Conservation (phyloP, 306 rosid genomes). For the Acacia crassicarpa region DNA sequence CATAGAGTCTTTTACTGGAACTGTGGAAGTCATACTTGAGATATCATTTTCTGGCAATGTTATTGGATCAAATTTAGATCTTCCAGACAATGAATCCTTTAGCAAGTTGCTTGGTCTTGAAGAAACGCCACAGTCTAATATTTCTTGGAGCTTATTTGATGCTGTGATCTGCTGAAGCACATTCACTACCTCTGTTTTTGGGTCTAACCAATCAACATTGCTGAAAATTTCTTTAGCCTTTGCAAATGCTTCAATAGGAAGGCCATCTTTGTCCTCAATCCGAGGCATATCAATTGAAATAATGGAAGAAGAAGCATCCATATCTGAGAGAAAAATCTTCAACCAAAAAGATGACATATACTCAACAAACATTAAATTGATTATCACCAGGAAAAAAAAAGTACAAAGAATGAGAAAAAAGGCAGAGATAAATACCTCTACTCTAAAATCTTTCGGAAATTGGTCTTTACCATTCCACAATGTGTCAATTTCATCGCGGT, state of each 20-base stretch:
- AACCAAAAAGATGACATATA: conserved; percentile 43
- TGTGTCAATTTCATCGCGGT: conserved; percentile 86
- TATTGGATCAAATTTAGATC: conserved; percentile 28
- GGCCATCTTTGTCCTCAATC: conserved; percentile 84
- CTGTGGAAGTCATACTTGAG: conserved; percentile 14
- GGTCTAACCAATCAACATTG: conserved; percentile 81
- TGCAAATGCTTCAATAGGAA: conserved; percentile 91
- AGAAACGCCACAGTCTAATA: conserved; percentile 43
- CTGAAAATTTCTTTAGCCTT: conserved; percentile 90
- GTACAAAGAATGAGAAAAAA: conserved; percentile 9
- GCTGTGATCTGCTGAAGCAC: conserved; percentile 64
- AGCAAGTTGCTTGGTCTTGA: conserved; percentile 38
- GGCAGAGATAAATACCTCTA: conserved; percentile 68
- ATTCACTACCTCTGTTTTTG: conserved; percentile 63
- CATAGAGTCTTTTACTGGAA: conserved; percentile 7
- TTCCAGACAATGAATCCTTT: conserved; percentile 45
- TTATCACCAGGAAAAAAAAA: conserved; percentile 17
- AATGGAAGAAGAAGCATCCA: conserved; percentile 72
- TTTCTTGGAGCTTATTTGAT: conserved; percentile 56
- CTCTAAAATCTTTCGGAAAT: conserved; percentile 86
- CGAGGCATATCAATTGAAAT: conserved; percentile 67
- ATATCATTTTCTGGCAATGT: conserved; percentile 18
- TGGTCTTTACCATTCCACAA: conserved; percentile 79
- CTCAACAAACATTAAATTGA: conserved; percentile 31
- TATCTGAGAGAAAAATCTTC: conserved; percentile 92